These are phyloP conservation scores for Abrus pulchellus DNA, from an alignment of 306 rosid species.

Conservation along the genomic window DNA sequence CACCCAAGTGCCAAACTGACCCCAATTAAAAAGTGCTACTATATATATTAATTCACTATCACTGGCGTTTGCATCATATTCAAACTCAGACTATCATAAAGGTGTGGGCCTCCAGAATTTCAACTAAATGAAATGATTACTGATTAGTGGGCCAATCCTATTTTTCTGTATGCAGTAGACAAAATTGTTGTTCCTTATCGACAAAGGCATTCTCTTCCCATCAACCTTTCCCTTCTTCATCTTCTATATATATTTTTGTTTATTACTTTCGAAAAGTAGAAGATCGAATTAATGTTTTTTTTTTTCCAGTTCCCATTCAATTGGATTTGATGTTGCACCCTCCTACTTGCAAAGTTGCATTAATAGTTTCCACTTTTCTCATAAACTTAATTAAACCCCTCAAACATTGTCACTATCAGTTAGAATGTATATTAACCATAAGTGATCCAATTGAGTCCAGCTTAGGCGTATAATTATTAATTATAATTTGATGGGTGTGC, in stretches of 20 bases:
- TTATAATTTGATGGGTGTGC: slow-evolving; percentile 21
- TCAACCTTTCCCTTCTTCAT: slow-evolving; percentile 42
- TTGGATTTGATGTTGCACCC: slow-evolving; percentile 41
- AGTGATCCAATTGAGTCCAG: slow-evolving; percentile 44
- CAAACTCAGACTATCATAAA: slow-evolving; percentile 40
- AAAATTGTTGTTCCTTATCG: slow-evolving; percentile 72
- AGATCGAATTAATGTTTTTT: slow-evolving; percentile 15
- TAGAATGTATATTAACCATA: slow-evolving; percentile 37
- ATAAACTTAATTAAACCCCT: slow-evolving; percentile 24
- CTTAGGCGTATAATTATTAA: slow-evolving; percentile 42
- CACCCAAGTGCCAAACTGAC: slow-evolving; percentile 16
- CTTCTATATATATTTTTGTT: slow-evolving; percentile 21
- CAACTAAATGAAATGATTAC: slow-evolving; percentile 47
- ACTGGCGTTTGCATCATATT: slow-evolving; percentile 27
- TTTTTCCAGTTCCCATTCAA: background rate
- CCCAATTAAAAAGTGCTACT: slow-evolving; percentile 7
- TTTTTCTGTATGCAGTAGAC: slow-evolving; percentile 43
- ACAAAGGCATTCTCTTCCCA: slow-evolving; percentile 70
- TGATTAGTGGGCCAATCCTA: slow-evolving; percentile 42
- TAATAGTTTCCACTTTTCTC: slow-evolving; percentile 23
- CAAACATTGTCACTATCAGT: slow-evolving; percentile 39
- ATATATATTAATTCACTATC: background rate
- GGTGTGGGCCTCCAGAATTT: slow-evolving; percentile 54
- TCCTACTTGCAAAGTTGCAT: slow-evolving; percentile 37
- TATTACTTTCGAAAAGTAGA: slow-evolving; percentile 35